Percentiles rank a stretch among this genome's conserved stretches.
Conservation (phyloP, 2,329 filamentous ascomycete species). For the Trichophaea hybrida region DNA sequence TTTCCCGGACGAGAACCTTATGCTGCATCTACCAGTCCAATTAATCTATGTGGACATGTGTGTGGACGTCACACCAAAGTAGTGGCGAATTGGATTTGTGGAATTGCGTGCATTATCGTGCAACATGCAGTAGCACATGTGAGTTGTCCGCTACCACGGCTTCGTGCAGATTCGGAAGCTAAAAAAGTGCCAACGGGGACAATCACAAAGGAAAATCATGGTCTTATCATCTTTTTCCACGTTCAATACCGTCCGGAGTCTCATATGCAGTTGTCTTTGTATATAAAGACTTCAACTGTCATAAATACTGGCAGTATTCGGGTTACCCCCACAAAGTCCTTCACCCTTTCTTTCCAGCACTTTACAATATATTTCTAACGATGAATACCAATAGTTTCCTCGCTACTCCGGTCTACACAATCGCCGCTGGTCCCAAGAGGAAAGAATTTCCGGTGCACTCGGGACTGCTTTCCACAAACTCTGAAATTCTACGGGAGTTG, state of each 20-base stretch:
- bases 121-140: background rate
- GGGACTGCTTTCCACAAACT: background rate
- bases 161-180: background rate
- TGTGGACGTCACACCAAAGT: background rate
- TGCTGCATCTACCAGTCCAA: background rate
- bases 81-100: background rate
- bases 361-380: background rate
- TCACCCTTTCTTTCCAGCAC: background rate
- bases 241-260: background rate
- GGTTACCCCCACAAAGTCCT: background rate
- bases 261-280: background rate
- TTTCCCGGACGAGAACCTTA: background rate
- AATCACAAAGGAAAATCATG: background rate
- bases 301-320: background rate
- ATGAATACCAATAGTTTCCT: background rate
- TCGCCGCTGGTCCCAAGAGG: background rate
- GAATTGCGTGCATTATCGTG: background rate
- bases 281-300: background rate
- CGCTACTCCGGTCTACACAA: constrained; percentile 1
- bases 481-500: background rate
- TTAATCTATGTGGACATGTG: background rate
- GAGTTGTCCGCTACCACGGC: background rate
- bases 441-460: constrained; percentile 1
- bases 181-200: background rate
- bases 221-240: background rate